Conservation (phyloP, 371 early-diverging fungal species). For the Mucor saturninus region DNA sequence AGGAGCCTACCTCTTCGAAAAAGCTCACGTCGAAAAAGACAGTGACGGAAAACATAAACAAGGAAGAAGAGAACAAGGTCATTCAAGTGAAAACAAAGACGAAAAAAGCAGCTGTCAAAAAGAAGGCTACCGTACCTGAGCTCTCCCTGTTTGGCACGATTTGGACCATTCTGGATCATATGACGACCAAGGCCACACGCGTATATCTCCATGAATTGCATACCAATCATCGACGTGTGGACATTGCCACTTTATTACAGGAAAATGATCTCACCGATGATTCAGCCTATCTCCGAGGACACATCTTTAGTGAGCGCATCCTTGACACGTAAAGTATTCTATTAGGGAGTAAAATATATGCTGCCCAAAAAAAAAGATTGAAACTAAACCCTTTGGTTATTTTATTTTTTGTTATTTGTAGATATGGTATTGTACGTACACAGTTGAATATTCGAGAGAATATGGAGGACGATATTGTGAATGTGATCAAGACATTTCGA, state of each 20-base stretch:
- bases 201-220: slow-evolving; percentile 36
- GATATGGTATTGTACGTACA: slow-evolving; percentile 41
- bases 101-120: slow-evolving; percentile 28
- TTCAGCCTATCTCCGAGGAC: slow-evolving; percentile 35
- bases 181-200: slow-evolving; percentile 50
- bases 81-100: slow-evolving; percentile 18
- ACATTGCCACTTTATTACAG: slow-evolving; percentile 10
- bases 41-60: neutral
- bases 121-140: slow-evolving; percentile 39
- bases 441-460: slow-evolving; percentile 37
- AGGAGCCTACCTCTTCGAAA: neutral
- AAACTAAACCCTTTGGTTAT: neutral
- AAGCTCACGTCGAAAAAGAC: neutral
- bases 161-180: slow-evolving; percentile 57
- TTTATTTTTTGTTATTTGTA: slow-evolving; percentile 12
- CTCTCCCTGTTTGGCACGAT: slow-evolving; percentile 60
- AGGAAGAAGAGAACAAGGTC: slow-evolving; percentile 2
- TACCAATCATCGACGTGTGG: slow-evolving; percentile 12
- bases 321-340: slow-evolving; percentile 48
- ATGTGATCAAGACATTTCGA: slow-evolving; percentile 52
- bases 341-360: too few relatives aligned
- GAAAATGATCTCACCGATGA: slow-evolving; percentile 35
- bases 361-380: neutral
- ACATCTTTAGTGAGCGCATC: slow-evolving; percentile 57
- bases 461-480: slow-evolving; percentile 50